These are phyloP conservation scores for Aphanomyces astaci DNA, from an alignment of 352 stramenopile species.

Conservation along the genomic window DNA sequence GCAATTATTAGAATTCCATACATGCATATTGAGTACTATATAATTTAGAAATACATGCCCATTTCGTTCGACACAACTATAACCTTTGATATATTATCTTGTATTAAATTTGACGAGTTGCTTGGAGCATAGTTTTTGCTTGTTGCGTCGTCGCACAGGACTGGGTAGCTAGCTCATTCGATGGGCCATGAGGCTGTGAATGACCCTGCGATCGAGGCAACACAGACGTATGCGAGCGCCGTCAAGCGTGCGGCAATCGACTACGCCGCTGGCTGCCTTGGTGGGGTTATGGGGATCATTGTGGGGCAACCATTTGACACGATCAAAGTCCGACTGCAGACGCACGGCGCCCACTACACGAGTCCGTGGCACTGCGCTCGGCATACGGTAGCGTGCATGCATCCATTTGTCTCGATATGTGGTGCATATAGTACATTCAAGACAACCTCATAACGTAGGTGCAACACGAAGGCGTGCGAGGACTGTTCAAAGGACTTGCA, in stretches of 20 bases:
- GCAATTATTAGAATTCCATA: no score
- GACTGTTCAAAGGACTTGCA: conserved; percentile 80
- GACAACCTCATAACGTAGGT: conserved; percentile 27
- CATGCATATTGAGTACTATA: no score
- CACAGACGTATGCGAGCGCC: not conserved
- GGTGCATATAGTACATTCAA: no score
- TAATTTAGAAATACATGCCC: no score
- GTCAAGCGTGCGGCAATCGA: conserved; percentile 26
- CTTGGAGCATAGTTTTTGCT: no score
- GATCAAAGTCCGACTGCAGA: conserved; percentile 57
- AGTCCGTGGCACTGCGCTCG: conserved; percentile 41
- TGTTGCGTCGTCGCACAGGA: no score
- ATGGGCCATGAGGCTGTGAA: not conserved
- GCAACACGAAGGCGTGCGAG: conserved; percentile 57
- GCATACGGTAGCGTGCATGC: conserved; percentile 31
- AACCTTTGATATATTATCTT: not conserved
- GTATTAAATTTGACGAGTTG: not conserved
- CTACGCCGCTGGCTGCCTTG: conserved; percentile 42
- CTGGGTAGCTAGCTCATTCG: no score
- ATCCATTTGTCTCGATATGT: not conserved
- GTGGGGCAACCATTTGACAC: conserved; percentile 59
- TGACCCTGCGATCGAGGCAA: not conserved
- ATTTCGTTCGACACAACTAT: not conserved
- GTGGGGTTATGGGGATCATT: conserved; percentile 42
- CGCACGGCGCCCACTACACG: conserved; percentile 44